Evolutionary conservation across 495 filamentous ascomycete species (phyloP).

Genomic region (Cudoniella acicularis): DNA sequence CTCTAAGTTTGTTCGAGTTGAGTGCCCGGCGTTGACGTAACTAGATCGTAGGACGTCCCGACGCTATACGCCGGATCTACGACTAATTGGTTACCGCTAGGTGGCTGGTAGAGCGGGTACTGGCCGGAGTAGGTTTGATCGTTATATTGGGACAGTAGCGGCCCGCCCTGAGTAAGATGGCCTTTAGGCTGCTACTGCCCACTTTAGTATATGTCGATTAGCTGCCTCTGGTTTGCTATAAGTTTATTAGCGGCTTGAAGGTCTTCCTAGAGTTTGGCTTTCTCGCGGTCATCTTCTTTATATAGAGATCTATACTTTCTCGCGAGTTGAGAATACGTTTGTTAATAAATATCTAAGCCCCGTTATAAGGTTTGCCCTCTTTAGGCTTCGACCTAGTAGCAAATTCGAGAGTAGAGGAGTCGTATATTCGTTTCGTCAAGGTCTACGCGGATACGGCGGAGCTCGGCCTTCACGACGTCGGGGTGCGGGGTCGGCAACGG

Average conservation of each 20-base stretch:
- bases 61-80: conserved; percentile 5
- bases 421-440: not conserved
- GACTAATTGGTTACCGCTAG: not conserved
- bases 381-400: not conserved
- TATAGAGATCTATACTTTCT: not conserved
- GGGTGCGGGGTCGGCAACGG: not conserved
- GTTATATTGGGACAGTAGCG: conserved; percentile 4
- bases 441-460: not conserved
- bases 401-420: conserved; percentile 3
- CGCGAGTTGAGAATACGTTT: not conserved
- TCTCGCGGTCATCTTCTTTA: not conserved
- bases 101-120: not conserved
- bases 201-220: conserved; percentile 6
- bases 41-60: not conserved
- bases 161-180: not conserved
- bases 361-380: not conserved
- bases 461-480: not conserved
- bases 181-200: not conserved
- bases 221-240: conserved; percentile 1
- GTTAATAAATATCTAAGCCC: not conserved
- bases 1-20: not conserved
- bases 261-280: conserved; percentile 2
- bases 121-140: conserved; percentile 6
- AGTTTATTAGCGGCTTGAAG: not conserved
- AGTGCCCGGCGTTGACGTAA: conserved; percentile 7